Base-by-base conservation (phyloP, 805 yeast genomes). In the Candida sanyiensis region DNA sequence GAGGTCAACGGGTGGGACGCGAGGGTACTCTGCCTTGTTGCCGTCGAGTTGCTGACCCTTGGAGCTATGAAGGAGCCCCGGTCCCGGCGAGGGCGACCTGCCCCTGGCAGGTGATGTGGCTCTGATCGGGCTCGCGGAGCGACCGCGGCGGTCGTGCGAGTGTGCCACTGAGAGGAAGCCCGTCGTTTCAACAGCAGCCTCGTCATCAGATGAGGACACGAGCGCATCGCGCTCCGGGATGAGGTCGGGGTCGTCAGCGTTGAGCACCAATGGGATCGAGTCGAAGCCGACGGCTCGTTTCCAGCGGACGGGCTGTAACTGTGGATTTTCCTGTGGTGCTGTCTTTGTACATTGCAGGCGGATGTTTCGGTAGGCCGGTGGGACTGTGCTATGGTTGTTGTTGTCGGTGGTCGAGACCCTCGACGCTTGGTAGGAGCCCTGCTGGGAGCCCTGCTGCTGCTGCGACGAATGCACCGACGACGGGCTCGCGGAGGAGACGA, bases 1-100 rank as follows among this genome's bases (percentile, higher is more conserved):
- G 13, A 27, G 26, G 2, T 32, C 35, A 7, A 49, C 37, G 4
- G 46, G 42, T 12, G 53, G 42, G 1, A 31, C 21, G 6, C 53
- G 43, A 4, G 58, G 57, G 38, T 53, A 53, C 28, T 48, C 58
- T 19, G 32, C 39, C 40, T 51, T 38, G 35, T 44, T 44, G 2
- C 54, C 54, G 20, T 43, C 38, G 2, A 28, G 32, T 16, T 44
- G 33, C 12, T 32, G 12, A 24, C 11, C 25, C 26, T 26, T 27
- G 3, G 28, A 22, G 2, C 34, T 34, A 2, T 31, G 33, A 5
- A 42, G 16, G 8, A 13, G 34, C 34, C 20, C 13, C 18, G 21
- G 18, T 20, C n/a, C 13, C 12, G 51, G 52, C 7, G 53, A 47
- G 7, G 39, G 42, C 3, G 46, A 34, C 22, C 47, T 38, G 7